phyloP scores from a whole-genome alignment of 2,329 filamentous ascomycete genomes.

The Sporothrix luriei region DNA sequence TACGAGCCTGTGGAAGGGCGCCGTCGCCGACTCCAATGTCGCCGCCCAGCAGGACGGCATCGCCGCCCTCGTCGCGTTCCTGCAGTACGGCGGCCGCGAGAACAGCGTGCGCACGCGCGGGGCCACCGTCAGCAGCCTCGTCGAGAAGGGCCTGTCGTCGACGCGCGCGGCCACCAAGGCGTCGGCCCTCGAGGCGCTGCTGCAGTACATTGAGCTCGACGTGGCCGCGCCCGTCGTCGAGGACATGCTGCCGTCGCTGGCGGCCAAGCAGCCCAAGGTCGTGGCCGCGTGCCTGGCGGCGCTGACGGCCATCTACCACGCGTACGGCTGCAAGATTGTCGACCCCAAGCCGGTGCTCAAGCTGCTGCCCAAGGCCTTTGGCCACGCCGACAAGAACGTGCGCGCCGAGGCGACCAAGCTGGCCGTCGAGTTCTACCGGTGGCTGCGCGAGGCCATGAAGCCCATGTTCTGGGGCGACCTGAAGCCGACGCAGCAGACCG shows the following conservation, averaged over 20 bases:
- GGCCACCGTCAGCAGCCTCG: conserved; percentile 74
- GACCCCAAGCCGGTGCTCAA: conserved; percentile 95
- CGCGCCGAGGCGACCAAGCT: conserved; percentile 90
- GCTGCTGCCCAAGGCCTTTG: conserved; percentile 84
- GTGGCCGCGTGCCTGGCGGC: conserved; percentile 71
- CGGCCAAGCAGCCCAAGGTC: conserved; percentile 89
- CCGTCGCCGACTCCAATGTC: conserved; percentile 92
- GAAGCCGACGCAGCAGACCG: conserved; percentile 92
- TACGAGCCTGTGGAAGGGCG: conserved; percentile 83
- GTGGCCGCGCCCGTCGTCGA: conserved; percentile 83
- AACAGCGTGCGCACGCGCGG: conserved; percentile 76
- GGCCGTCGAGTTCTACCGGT: conserved; percentile 92
- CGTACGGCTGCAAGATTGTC: conserved; percentile 90
- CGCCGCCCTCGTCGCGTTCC: conserved; percentile 82
- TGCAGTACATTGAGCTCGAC: conserved; percentile 90
- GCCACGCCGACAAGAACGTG: conserved; percentile 97
- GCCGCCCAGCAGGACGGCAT: conserved; percentile 94
- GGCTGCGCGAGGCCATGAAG: conserved; percentile 97
- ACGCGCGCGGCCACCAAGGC: conserved; percentile 87
- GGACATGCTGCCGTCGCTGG: conserved; percentile 79
- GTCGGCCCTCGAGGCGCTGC: conserved; percentile 79
- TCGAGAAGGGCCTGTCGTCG: conserved; percentile 88
- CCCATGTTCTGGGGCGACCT: conserved; percentile 95
- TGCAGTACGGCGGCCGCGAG: conserved; percentile 85
- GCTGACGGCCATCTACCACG: conserved; percentile 83